phyloP scores from a whole-genome alignment of 495 filamentous ascomycete species.

The Xylaria castorea region DNA sequence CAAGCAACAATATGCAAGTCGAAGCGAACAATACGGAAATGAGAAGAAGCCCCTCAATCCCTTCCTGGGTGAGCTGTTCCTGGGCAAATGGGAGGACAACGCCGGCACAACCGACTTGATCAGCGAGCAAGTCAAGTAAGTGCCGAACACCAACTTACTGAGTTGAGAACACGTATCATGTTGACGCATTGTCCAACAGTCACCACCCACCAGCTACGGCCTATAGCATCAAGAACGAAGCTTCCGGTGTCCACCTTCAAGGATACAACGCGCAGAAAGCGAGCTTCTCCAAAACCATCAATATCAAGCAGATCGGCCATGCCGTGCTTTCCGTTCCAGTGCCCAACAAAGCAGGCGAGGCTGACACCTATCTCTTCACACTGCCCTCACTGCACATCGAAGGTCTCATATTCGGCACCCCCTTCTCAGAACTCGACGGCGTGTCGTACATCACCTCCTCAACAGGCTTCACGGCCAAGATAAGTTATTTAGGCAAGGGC shows the following conservation, averaged over 20 bases:
- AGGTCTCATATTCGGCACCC: constrained; percentile 87
- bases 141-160: constrained; percentile 50
- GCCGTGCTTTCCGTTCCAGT: constrained; percentile 79
- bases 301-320: constrained; percentile 95
- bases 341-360: constrained; percentile 50
- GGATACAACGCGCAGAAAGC: constrained; percentile 99
- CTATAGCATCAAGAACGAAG: constrained; percentile 86
- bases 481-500: constrained; percentile 90
- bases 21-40: constrained; percentile 88
- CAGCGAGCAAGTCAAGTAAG: constrained; percentile 70
- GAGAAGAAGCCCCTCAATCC: constrained; percentile 98
- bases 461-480: constrained; percentile 86
- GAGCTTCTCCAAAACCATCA: constrained; percentile 88
- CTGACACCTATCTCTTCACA: constrained; percentile 86
- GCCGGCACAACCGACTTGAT: constrained; percentile 71
- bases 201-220: constrained; percentile 98
- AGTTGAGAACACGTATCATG: constrained; percentile 50
- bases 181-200: constrained; percentile 60
- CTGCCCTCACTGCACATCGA: constrained; percentile 93
- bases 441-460: constrained; percentile 82
- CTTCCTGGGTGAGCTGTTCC: constrained; percentile 88
- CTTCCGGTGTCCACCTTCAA: constrained; percentile 84
- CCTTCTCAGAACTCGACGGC: constrained; percentile 89
- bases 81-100: constrained; percentile 84
- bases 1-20: constrained; percentile 90